Evolutionary conservation across 2,329 filamentous ascomycete genomes (phyloP).

Genomic region (Diaporthe sp.): DNA sequence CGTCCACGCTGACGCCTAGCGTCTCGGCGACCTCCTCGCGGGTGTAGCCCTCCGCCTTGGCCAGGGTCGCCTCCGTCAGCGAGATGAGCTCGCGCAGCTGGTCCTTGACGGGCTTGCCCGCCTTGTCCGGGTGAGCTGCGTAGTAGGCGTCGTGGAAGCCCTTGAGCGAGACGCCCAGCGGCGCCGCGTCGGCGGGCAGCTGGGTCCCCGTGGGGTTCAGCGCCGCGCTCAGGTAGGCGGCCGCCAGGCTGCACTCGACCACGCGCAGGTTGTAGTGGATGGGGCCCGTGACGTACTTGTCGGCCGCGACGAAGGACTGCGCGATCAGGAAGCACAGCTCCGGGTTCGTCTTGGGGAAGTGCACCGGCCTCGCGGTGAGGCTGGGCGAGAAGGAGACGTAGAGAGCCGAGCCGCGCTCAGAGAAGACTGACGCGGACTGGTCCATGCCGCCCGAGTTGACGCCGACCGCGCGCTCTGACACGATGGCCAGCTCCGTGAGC

Average conservation of each 20-base stretch:
- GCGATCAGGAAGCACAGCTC: constrained; percentile 94
- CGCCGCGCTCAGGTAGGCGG: constrained; percentile 73
- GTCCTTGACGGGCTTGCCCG: constrained; percentile 57
- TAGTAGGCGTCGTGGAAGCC: constrained; percentile 91
- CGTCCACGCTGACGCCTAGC: constrained; percentile 75
- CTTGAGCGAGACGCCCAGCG: constrained; percentile 84
- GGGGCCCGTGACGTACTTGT: constrained; percentile 94
- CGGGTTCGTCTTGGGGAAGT: constrained; percentile 83
- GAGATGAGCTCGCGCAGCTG: constrained; percentile 82
- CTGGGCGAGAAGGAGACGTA: constrained; percentile 90
- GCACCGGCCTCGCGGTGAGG: constrained; percentile 81
- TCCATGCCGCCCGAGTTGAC: constrained; percentile 99
- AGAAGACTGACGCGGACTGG: constrained; percentile 95
- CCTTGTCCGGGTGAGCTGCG: constrained; percentile 60
- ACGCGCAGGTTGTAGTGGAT: constrained; percentile 97
- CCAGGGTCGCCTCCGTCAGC: constrained; percentile 78
- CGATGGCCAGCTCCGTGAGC: constrained; percentile 91
- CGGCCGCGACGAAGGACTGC: constrained; percentile 92
- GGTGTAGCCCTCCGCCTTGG: constrained; percentile 86
- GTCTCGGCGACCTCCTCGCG: constrained; percentile 84
- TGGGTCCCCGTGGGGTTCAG: constrained; percentile 68
- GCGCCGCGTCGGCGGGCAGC: constrained; percentile 83
- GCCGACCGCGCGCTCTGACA: constrained; percentile 92
- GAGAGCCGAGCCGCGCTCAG: constrained; percentile 84
- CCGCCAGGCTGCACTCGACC: constrained; percentile 93